Conservation (phyloP, 2,329 filamentous ascomycete genomes). For the Stachybotrys chlorohalonatus region DNA sequence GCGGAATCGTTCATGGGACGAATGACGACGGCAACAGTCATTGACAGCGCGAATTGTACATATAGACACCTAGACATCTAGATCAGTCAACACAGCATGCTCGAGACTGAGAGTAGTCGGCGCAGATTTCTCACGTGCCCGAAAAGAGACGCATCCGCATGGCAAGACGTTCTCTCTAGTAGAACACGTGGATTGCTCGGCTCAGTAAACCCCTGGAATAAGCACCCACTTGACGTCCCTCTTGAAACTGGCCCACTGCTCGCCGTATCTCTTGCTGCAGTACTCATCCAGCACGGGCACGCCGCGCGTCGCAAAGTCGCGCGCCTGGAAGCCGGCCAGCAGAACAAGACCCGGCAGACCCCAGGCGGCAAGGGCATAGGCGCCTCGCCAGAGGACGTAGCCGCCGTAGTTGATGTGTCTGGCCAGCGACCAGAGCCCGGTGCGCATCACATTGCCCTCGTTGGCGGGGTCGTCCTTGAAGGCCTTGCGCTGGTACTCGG, state of each 20-base stretch:
- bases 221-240: conserved; percentile 24
- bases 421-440: conserved; percentile 27
- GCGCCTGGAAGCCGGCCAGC: conserved; percentile 18
- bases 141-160: too few species aligned
- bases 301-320: conserved; percentile 19
- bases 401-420: conserved; percentile 32
- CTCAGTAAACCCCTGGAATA: conserved; percentile 26
- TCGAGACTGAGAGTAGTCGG: neutral
- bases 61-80: neutral
- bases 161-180: too few species aligned
- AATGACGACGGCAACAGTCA: neutral
- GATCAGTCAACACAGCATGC: neutral
- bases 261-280: conserved; percentile 24
- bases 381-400: conserved; percentile 24
- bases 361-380: conserved; percentile 21
- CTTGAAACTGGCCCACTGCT: conserved; percentile 29
- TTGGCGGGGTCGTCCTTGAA: conserved; percentile 29
- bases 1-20: too few species aligned
- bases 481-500: conserved; percentile 44
- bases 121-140: neutral
- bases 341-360: conserved; percentile 24
- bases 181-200: neutral
- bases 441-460: conserved; percentile 26
- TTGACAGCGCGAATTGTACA: neutral
- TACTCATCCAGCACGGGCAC: conserved; percentile 25